These are phyloP conservation scores for Trifolium repens DNA, from an alignment of 306 rosid genomes.

Conservation along the genomic window DNA sequence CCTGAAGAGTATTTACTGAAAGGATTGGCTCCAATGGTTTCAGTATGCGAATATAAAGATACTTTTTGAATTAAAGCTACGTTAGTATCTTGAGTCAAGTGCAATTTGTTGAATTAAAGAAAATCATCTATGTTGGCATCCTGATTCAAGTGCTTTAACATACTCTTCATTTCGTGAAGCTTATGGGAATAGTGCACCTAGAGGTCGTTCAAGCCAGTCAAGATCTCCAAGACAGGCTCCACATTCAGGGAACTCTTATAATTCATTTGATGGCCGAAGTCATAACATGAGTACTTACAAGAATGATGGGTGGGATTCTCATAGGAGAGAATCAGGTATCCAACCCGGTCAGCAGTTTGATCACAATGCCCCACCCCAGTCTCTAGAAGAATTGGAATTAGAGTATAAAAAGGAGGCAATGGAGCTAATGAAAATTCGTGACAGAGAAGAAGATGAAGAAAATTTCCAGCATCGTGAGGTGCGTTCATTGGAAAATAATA, in stretches of 20 bases:
- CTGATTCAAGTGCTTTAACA: constrained; percentile 76
- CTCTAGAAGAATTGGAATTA: constrained; percentile 86
- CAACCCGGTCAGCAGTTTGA: constrained; percentile 74
- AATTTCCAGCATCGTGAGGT: constrained; percentile 95
- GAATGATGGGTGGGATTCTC: constrained; percentile 82
- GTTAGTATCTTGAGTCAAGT: constrained; percentile 70
- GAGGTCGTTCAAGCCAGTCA: constrained; percentile 87
- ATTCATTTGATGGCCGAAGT: constrained; percentile 71
- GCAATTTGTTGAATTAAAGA: constrained; percentile 75
- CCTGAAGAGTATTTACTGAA: constrained; percentile 73
- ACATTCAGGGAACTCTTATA: constrained; percentile 64
- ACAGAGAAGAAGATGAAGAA: constrained; percentile 97
- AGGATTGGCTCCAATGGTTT: constrained; percentile 75
- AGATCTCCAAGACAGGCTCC: constrained; percentile 85
- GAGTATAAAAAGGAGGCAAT: constrained; percentile 78
- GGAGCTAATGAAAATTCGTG: constrained; percentile 77
- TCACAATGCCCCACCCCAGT: constrained; percentile 56
- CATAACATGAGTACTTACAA: constrained; percentile 67
- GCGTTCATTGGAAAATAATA: constrained; percentile 35
- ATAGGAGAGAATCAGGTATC: constrained; percentile 72
- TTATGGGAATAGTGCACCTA: constrained; percentile 83
- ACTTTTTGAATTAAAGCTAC: constrained; percentile 74
- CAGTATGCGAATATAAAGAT: constrained; percentile 67
- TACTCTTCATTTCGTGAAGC: constrained; percentile 96
- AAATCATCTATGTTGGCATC: constrained; percentile 69